Evolutionary conservation across 148 eudicot genomes (phyloP).

Genomic region (Cornus controversa): DNA sequence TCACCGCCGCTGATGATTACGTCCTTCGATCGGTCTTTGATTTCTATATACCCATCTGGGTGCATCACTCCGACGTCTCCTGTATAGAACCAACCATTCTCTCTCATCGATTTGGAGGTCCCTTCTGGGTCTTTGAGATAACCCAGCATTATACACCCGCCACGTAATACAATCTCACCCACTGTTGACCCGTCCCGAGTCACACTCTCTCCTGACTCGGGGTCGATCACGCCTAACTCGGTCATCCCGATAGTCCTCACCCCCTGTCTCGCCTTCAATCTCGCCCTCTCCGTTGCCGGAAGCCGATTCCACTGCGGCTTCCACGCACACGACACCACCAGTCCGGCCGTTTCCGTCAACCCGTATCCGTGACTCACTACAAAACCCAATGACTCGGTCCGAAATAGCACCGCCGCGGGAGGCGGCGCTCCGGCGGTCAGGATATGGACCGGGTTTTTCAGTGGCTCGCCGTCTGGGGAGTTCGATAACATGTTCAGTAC

Average conservation of each 20-base stretch:
- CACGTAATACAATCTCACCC: conserved; percentile 56
- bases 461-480: conserved; percentile 11
- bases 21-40: conserved; percentile 45
- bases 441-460: conserved; percentile 24
- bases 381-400: conserved; percentile 39
- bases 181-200: conserved; percentile 41
- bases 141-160: conserved; percentile 59
- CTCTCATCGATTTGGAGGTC: conserved; percentile 37
- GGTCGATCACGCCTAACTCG: conserved; percentile 47
- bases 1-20: conserved; percentile 31
- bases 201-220: conserved; percentile 38
- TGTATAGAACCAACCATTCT: conserved; percentile 64
- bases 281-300: conserved; percentile 34
- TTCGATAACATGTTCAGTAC: conserved; percentile 57
- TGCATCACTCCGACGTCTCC: conserved; percentile 74
- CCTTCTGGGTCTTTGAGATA: conserved; percentile 50
- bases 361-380: conserved; percentile 45
- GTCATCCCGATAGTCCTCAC: conserved; percentile 44
- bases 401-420: conserved; percentile 32
- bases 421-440: conserved; percentile 50
- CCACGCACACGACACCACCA: conserved; percentile 45
- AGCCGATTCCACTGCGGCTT: conserved; percentile 32
- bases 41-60: conserved; percentile 65
- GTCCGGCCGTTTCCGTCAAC: conserved; percentile 36
- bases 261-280: conserved; percentile 55